Conservation (phyloP, 192 early-diverging fungal genomes). For the Pecoramyces ruminantium region DNA sequence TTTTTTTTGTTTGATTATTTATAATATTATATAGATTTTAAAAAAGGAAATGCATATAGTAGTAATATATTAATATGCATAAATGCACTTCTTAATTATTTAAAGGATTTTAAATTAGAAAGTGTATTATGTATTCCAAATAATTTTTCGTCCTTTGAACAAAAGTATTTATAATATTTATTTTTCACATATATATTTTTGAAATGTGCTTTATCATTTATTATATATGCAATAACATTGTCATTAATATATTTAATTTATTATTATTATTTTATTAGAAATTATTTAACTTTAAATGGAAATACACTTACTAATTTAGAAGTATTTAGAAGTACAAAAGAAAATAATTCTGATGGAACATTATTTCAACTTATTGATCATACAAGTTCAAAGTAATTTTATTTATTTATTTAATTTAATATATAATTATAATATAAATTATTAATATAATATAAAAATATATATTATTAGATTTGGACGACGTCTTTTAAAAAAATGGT, state of each 20-base stretch:
- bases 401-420: neutral
- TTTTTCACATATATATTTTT: too few species aligned
- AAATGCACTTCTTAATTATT: conserved; percentile 36
- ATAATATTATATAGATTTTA: neutral
- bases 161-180: neutral
- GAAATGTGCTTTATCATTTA: too few species aligned
- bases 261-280: too few species aligned
- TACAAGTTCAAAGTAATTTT: conserved; percentile 22
- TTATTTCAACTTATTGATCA: conserved; percentile 46
- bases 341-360: conserved; percentile 13
- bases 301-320: neutral
- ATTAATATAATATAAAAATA: too few species aligned
- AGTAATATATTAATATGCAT: conserved; percentile 15
- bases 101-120: conserved; percentile 41
- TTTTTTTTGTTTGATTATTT: neutral
- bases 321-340: neutral
- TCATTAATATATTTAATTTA: too few species aligned
- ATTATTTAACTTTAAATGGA: neutral
- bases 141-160: conserved; percentile 32
- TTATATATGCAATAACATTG: too few species aligned
- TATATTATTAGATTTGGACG: conserved; percentile 29
- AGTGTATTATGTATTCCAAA: conserved; percentile 32
- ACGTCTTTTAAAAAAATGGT: conserved; percentile 49
- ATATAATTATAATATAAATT: neutral
- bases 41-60: neutral